A percentile compares a stretch with the other conserved stretches of the same genome.
Conservation (phyloP, 75 land plant genomes). For the Sequoiadendron giganteum region DNA sequence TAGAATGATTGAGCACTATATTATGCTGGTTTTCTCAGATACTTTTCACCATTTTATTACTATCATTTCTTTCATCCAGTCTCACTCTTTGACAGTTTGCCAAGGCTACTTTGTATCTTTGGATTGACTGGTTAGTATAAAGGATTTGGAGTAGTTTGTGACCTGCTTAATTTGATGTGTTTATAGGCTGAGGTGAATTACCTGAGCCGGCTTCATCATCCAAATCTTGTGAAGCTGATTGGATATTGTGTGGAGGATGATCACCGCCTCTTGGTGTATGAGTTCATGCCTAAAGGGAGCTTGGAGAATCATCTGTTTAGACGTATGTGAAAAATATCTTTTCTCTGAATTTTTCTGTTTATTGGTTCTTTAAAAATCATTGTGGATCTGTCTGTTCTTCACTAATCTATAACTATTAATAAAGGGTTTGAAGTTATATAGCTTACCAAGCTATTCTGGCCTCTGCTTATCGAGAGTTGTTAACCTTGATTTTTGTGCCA, state of each 20-base stretch:
- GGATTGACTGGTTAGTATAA: not conserved
- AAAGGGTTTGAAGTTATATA: not conserved
- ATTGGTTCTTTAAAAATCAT: not conserved
- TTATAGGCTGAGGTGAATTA: constrained; percentile 15
- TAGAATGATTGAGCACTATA: not conserved
- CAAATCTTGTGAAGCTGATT: constrained; percentile 25
- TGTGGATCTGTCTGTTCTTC: not conserved
- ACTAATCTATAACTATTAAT: not conserved
- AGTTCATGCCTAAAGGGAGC: constrained; percentile 29
- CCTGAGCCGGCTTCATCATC: constrained; percentile 16
- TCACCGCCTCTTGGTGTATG: constrained; percentile 30
- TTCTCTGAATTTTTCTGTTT: not conserved
- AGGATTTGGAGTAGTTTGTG: not conserved
- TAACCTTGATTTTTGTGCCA: not conserved
- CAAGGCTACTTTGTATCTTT: not conserved
- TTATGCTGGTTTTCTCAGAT: not conserved
- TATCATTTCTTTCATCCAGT: not conserved
- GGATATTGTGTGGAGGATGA: constrained; percentile 26
- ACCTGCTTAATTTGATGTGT: not conserved
- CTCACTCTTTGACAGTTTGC: not conserved
- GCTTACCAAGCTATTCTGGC: not conserved
- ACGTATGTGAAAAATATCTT: not conserved
- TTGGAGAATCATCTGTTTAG: constrained; percentile 24
- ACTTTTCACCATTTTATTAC: not conserved
- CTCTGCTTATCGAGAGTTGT: not conserved